phyloP scores from a whole-genome alignment of 1,284 basidiomycete genomes.

The Stereum hirsutum region DNA sequence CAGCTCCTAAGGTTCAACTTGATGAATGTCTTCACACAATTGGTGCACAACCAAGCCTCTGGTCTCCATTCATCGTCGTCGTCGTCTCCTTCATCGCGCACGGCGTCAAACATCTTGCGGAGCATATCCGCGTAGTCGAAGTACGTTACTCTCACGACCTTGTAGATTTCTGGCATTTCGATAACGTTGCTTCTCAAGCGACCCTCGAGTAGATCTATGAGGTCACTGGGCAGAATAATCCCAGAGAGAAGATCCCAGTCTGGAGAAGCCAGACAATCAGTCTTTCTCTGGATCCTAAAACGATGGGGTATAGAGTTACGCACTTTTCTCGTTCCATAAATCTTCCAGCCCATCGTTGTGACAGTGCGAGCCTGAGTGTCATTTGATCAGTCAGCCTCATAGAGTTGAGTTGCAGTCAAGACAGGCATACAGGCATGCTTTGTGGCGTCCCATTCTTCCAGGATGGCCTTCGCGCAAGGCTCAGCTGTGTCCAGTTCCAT shows the following conservation, averaged over 20 bases:
- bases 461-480: too few relatives aligned
- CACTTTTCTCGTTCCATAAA: background rate
- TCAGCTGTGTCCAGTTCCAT: too few relatives aligned
- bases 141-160: background rate
- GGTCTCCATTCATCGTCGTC: slow-evolving; percentile 13
- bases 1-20: slow-evolving; percentile 15
- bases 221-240: slow-evolving; percentile 2
- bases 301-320: too few relatives aligned
- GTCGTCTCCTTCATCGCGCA: slow-evolving; percentile 11
- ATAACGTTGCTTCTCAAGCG: slow-evolving; percentile 11
- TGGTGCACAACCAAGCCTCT: slow-evolving; percentile 19
- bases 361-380: background rate
- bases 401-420: too few relatives aligned
- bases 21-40: slow-evolving; percentile 16
- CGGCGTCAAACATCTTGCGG: slow-evolving; percentile 14
- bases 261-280: too few relatives aligned
- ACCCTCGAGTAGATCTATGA: slow-evolving; percentile 10
- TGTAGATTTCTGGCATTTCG: slow-evolving; percentile 7
- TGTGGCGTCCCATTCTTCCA: too few relatives aligned
- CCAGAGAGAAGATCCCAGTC: slow-evolving; percentile 16
- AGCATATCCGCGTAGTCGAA: slow-evolving; percentile 9
- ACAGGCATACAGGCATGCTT: too few relatives aligned
- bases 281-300: too few relatives aligned
- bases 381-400: too few relatives aligned
- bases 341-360: background rate